These are phyloP conservation scores for Gracilaria vermiculophylla DNA, from an alignment of 23 red algal genomes.

Conservation along the genomic window DNA sequence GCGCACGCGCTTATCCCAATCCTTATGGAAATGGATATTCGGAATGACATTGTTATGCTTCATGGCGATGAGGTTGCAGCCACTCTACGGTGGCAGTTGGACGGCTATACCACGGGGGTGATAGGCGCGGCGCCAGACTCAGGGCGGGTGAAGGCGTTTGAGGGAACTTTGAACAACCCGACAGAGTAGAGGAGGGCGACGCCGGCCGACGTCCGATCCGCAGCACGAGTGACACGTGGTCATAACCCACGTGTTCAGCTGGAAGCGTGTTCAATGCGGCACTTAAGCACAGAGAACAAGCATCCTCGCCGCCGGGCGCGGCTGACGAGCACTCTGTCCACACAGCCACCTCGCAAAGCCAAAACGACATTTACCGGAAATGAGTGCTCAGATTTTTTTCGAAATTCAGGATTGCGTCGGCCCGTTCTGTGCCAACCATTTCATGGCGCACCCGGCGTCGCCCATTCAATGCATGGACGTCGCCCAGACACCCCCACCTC, in stretches of 20 bases:
- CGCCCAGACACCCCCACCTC: neutral
- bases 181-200: neutral
- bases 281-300: neutral
- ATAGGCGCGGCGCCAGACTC: no score
- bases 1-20: slow-evolving; percentile 95
- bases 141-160: neutral
- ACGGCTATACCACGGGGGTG: no score
- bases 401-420: slow-evolving; percentile 7
- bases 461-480: slow-evolving; percentile 15
- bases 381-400: slow-evolving; percentile 2
- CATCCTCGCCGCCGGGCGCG: neutral
- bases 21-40: slow-evolving; percentile 95
- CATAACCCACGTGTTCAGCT: neutral
- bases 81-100: neutral
- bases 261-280: neutral
- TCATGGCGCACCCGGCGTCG: neutral
- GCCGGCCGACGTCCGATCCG: slow-evolving; percentile 8
- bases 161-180: no score
- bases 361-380: slow-evolving; percentile 30
- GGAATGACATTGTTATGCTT: slow-evolving; percentile 98
- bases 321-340: neutral
- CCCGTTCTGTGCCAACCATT: slow-evolving; percentile 34
- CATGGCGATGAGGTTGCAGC: slow-evolving; percentile 1
- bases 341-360: neutral
- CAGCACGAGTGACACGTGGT: no score